Evolutionary conservation across 163 green algal genomes (phyloP).

Genomic region (Volvox carteri): DNA sequence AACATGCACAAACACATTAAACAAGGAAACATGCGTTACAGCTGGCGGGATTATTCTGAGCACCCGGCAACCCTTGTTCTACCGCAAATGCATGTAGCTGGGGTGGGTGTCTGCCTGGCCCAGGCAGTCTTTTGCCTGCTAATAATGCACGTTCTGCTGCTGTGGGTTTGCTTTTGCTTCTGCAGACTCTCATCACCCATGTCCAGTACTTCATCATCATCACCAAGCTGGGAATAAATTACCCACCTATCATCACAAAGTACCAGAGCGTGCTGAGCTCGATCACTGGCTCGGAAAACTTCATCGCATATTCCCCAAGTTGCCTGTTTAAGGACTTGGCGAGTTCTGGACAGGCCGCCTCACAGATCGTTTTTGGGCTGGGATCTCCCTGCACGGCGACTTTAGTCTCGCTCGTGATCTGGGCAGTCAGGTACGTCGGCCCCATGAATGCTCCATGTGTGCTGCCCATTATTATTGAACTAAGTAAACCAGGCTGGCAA

Average conservation of each 20-base stretch:
- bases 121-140: too few species aligned
- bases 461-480: too few species aligned
- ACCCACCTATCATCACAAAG: conserved; percentile 21
- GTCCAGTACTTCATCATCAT: conserved; percentile 52
- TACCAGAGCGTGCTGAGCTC: not conserved
- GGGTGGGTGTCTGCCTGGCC: too few species aligned
- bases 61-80: too few species aligned
- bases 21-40: too few species aligned
- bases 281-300: conserved; percentile 14
- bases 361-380: conserved; percentile 20
- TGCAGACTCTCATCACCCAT: conserved; percentile 29
- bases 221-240: conserved; percentile 21
- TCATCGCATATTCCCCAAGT: conserved; percentile 14
- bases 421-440: conserved; percentile 9
- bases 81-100: too few species aligned
- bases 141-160: too few species aligned
- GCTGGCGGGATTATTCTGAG: too few species aligned
- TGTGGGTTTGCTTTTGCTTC: too few species aligned
- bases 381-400: not conserved
- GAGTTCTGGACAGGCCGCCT: conserved; percentile 3
- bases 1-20: too few species aligned
- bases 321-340: not conserved
- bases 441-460: too few species aligned
- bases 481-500: too few species aligned
- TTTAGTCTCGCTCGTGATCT: not conserved